Evolutionary conservation across 371 early-diverging fungal genomes (phyloP).

Genomic region (Batrachochytrium dendrobatidis): DNA sequence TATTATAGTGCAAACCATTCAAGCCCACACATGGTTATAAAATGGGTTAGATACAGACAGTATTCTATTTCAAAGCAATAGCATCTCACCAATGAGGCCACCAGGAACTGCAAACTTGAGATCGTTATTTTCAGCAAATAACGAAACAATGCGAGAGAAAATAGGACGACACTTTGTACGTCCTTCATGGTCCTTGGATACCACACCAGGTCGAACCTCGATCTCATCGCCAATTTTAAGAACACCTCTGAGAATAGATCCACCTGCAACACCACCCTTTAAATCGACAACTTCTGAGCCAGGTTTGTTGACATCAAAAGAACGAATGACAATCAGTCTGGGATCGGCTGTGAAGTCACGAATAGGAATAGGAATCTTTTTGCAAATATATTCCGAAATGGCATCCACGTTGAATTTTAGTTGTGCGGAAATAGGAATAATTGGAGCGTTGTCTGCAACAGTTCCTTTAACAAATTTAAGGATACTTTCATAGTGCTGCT

Average conservation of each 20-base stretch:
- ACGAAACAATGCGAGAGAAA: slow-evolving; percentile 84
- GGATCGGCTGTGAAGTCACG: slow-evolving; percentile 92
- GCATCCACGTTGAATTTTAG: slow-evolving; percentile 99
- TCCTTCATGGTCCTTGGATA: slow-evolving; percentile 87
- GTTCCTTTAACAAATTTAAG: slow-evolving; percentile 93
- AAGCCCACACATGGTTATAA: neutral
- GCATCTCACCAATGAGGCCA: slow-evolving; percentile 81
- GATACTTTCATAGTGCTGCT: slow-evolving; percentile 94
- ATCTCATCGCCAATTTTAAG: slow-evolving; percentile 95
- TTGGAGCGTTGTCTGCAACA: slow-evolving; percentile 93
- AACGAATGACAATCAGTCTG: slow-evolving; percentile 97
- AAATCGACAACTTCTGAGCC: slow-evolving; percentile 94
- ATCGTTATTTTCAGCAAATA: slow-evolving; percentile 91
- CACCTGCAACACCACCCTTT: slow-evolving; percentile 99
- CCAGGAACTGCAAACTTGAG: slow-evolving; percentile 99
- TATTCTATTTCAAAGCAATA: neutral
- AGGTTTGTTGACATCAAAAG: slow-evolving; percentile 99
- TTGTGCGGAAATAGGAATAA: slow-evolving; percentile 99
- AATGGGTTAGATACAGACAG: neutral
- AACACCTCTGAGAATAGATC: slow-evolving; percentile 95
- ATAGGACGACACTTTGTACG: slow-evolving; percentile 88
- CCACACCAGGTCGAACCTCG: slow-evolving; percentile 99
- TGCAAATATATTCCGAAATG: slow-evolving; percentile 98
- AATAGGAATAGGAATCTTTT: slow-evolving; percentile 94
- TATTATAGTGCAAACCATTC: neutral